These are phyloP conservation scores for Pascua sp. DNA, from an alignment of 1,284 basidiomycete genomes.

Conservation along the genomic window DNA sequence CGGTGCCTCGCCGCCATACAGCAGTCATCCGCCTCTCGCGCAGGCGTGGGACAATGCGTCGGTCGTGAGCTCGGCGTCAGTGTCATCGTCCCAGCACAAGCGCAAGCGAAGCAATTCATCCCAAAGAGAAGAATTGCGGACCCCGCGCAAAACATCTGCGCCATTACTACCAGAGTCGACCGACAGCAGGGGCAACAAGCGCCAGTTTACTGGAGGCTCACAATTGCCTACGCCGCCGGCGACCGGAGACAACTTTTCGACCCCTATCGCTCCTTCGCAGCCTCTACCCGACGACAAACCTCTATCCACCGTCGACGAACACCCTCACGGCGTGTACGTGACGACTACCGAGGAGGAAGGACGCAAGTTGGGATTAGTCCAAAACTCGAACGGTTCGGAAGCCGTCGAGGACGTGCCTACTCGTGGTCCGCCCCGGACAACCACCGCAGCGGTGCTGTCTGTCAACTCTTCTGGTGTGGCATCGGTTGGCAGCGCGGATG, in stretches of 20 bases:
- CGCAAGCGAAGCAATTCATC: slow-evolving; percentile 17
- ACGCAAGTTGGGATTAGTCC: slow-evolving; percentile 35
- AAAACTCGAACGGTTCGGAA: slow-evolving; percentile 29
- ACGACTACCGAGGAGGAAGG: slow-evolving; percentile 35
- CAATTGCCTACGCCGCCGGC: slow-evolving; percentile 13
- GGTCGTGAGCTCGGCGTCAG: background rate
- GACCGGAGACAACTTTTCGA: slow-evolving; percentile 6
- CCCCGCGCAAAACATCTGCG: slow-evolving; percentile 2
- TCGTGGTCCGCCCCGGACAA: slow-evolving; percentile 23
- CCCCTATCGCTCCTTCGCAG: background rate
- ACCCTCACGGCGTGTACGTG: slow-evolving; percentile 28
- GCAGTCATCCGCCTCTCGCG: background rate
- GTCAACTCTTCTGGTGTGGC: slow-evolving; percentile 32
- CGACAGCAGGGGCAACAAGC: background rate
- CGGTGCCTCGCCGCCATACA: background rate
- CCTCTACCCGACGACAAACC: background rate
- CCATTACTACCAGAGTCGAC: background rate
- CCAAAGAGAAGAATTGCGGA: slow-evolving; percentile 1
- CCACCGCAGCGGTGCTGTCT: slow-evolving; percentile 27
- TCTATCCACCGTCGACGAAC: background rate
- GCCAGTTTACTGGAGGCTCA: background rate
- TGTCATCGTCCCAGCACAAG: slow-evolving; percentile 11
- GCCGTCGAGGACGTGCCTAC: slow-evolving; percentile 15
- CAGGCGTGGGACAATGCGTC: slow-evolving; percentile 10
- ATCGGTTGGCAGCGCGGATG: slow-evolving; percentile 26